These are phyloP conservation scores for Simmondsia chinensis DNA, from an alignment of 148 eudicot genomes.

Conservation along the genomic window DNA sequence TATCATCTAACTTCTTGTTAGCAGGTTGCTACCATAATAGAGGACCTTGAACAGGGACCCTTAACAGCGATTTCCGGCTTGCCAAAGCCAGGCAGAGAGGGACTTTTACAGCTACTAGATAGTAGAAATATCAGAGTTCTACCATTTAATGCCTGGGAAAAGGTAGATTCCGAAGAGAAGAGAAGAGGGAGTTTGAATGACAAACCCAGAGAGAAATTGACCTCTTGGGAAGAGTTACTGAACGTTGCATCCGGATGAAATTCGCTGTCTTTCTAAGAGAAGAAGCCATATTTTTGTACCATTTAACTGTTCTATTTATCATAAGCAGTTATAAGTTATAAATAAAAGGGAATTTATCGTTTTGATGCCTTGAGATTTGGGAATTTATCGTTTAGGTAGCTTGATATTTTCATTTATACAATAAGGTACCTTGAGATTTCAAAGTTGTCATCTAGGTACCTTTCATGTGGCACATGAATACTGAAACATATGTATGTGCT, in stretches of 20 bases:
- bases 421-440: no score
- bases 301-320: no score
- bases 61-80: constrained; percentile 26
- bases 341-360: no score
- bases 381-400: no score
- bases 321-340: no score
- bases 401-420: no score
- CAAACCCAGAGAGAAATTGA: constrained; percentile 72
- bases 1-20: background rate
- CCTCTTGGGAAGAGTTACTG: constrained; percentile 62
- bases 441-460: no score
- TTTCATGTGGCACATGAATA: no score
- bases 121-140: constrained; percentile 41
- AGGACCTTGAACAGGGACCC: constrained; percentile 50
- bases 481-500: no score
- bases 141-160: constrained; percentile 72
- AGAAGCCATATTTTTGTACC: no score
- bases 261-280: background rate
- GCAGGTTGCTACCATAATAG: constrained; percentile 65
- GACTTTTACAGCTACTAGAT: constrained; percentile 54
- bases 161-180: constrained; percentile 68
- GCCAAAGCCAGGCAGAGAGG: constrained; percentile 77
- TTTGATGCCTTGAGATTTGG: no score
- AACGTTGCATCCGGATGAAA: constrained; percentile 36
- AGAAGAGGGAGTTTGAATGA: constrained; percentile 50